Percentiles rank a stretch among this genome's conserved stretches.
Evolutionary conservation across 768 basidiomycete species (phyloP).

Genomic region (Sutorius australiensis): DNA sequence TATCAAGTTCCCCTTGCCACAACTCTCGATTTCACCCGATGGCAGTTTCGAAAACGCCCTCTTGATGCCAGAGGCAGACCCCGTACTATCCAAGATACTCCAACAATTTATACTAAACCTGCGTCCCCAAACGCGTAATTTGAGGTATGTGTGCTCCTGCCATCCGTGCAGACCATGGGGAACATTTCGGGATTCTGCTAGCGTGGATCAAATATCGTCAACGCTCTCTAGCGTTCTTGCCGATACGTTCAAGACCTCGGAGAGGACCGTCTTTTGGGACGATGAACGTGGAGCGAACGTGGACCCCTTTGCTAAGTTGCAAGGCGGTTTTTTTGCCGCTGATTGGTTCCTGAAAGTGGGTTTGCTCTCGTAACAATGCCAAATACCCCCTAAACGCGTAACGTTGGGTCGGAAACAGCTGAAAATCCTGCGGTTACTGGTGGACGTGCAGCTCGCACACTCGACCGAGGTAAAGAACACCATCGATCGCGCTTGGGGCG

Average conservation of each 20-base stretch:
- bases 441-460: constrained; percentile 78
- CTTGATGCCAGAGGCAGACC: constrained; percentile 65
- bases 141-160: constrained; percentile 56
- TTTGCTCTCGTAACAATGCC: constrained; percentile 24
- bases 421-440: constrained; percentile 76
- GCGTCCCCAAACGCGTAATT: constrained; percentile 84
- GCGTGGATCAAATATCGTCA: constrained; percentile 77
- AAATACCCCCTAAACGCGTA: constrained; percentile 30
- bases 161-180: constrained; percentile 20
- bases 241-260: constrained; percentile 69
- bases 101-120: constrained; percentile 77
- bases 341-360: constrained; percentile 80
- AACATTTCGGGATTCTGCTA: constrained; percentile 38
- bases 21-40: constrained; percentile 31
- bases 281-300: constrained; percentile 62
- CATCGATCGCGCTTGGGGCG: constrained; percentile 86
- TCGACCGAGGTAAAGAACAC: constrained; percentile 61
- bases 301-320: constrained; percentile 65
- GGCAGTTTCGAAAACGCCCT: constrained; percentile 77
- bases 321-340: constrained; percentile 76
- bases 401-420: constrained; percentile 46
- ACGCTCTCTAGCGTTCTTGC: constrained; percentile 66
- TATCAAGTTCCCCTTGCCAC: constrained; percentile 19
- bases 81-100: constrained; percentile 69
- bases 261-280: constrained; percentile 80